A percentile compares a stretch with the other conserved stretches of the same genome.
These are phyloP conservation scores for Tuber aestivum DNA, from an alignment of 495 filamentous ascomycete genomes.

Conservation along the genomic window DNA sequence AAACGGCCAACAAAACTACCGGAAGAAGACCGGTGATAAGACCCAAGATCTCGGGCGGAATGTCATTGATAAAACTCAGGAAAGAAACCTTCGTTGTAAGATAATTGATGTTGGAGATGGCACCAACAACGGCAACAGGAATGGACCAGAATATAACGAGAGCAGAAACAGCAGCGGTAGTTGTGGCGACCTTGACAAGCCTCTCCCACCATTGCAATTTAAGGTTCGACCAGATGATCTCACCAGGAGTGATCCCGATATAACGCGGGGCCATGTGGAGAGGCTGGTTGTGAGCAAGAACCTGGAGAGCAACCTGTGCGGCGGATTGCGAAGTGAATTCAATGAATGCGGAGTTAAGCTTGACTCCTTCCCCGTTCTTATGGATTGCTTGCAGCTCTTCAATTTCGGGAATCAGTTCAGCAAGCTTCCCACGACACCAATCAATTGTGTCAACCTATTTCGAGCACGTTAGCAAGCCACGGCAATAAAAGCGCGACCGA, in stretches of 20 bases:
- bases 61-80: slow-evolving; percentile 65
- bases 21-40: slow-evolving; percentile 82
- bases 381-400: slow-evolving; percentile 70
- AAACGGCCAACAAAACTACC: slow-evolving; percentile 66
- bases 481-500: slow-evolving; percentile 6
- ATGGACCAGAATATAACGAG: slow-evolving; percentile 96
- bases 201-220: slow-evolving; percentile 83
- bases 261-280: slow-evolving; percentile 89
- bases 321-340: slow-evolving; percentile 77
- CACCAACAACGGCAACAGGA: slow-evolving; percentile 77
- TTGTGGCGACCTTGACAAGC: slow-evolving; percentile 63
- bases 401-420: slow-evolving; percentile 71
- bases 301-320: slow-evolving; percentile 80
- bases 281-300: slow-evolving; percentile 79
- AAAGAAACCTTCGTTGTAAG: slow-evolving; percentile 59
- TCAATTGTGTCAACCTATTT: slow-evolving; percentile 78
- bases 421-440: slow-evolving; percentile 79
- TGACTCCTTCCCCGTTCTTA: slow-evolving; percentile 60
- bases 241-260: slow-evolving; percentile 75
- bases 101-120: slow-evolving; percentile 75
- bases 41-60: slow-evolving; percentile 67
- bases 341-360: slow-evolving; percentile 72
- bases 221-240: slow-evolving; percentile 86
- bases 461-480: slow-evolving; percentile 18
- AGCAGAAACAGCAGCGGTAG: slow-evolving; percentile 63